Conservation (phyloP, 352 stramenopile species). For the Phytopythium montanum region DNA sequence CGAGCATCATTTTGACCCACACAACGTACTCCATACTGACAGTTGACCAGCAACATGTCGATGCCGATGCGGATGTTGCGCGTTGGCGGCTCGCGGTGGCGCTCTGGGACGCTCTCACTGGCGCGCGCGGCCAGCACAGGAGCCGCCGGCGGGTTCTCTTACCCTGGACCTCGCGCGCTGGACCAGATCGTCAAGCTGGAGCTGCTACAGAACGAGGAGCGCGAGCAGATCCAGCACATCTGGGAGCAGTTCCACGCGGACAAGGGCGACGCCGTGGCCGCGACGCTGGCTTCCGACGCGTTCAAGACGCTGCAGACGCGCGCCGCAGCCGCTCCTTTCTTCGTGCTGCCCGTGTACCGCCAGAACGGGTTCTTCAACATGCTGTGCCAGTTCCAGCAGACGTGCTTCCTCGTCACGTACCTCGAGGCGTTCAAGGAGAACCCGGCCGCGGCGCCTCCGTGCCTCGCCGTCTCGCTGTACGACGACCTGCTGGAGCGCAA, state of each 20-base stretch:
- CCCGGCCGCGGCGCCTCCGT: constrained; percentile 65
- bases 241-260: constrained; percentile 78
- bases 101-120: neutral
- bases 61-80: constrained; percentile 1
- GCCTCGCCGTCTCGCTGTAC: constrained; percentile 78
- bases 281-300: constrained; percentile 28
- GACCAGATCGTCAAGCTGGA: constrained; percentile 85
- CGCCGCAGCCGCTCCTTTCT: constrained; percentile 56
- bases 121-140: constrained; percentile 11
- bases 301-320: constrained; percentile 50
- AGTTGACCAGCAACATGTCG: neutral
- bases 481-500: constrained; percentile 74
- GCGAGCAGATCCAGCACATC: constrained; percentile 55
- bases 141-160: constrained; percentile 62
- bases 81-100: constrained; percentile 1
- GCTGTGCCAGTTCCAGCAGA: constrained; percentile 88
- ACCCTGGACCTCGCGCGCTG: constrained; percentile 69
- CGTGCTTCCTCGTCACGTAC: constrained; percentile 85
- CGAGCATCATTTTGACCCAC: neutral
- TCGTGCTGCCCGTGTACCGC: constrained; percentile 82
- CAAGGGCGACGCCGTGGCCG: constrained; percentile 72
- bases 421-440: constrained; percentile 88
- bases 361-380: constrained; percentile 87
- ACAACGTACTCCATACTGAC: neutral
- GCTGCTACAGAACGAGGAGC: constrained; percentile 64